These are phyloP conservation scores for Nannochloris sp. DNA, from an alignment of 139 green algal genomes.

Conservation along the genomic window DNA sequence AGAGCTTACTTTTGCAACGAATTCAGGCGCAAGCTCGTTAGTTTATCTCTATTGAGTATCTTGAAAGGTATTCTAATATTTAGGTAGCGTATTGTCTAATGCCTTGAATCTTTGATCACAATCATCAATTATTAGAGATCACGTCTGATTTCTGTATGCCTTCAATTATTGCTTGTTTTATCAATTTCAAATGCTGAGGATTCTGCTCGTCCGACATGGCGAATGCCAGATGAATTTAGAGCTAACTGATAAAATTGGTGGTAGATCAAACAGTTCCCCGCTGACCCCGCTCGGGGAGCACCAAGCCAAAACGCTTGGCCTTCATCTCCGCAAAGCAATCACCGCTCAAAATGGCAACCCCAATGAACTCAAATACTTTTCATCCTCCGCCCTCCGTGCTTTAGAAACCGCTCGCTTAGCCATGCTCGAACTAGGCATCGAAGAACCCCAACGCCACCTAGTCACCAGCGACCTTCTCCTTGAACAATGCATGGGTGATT, in stretches of 20 bases:
- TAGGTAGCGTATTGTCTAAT: too few relatives aligned
- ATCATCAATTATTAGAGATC: too few relatives aligned
- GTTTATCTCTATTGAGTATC: too few relatives aligned
- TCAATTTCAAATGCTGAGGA: too few relatives aligned
- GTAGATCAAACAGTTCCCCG: conserved; percentile 13
- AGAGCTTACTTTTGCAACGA: too few relatives aligned
- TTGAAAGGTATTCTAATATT: too few relatives aligned
- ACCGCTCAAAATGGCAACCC: neutral
- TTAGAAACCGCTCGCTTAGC: conserved; percentile 12
- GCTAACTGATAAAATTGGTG: conserved; percentile 15
- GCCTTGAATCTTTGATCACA: too few relatives aligned
- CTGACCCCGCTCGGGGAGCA: conserved; percentile 14
- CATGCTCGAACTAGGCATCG: neutral
- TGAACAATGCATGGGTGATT: conserved; percentile 29
- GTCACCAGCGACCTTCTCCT: conserved; percentile 8
- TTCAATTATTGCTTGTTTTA: too few relatives aligned
- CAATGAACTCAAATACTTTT: conserved; percentile 3
- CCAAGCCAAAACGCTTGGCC: conserved; percentile 11
- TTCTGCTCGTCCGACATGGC: conserved; percentile 19
- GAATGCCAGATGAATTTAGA: conserved; percentile 28
- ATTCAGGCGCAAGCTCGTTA: too few relatives aligned
- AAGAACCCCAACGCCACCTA: neutral
- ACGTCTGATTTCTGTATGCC: too few relatives aligned
- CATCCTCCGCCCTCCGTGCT: conserved; percentile 24
- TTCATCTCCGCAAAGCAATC: neutral